phyloP scores from a whole-genome alignment of 768 basidiomycete species.

The Kwoniella pini region DNA sequence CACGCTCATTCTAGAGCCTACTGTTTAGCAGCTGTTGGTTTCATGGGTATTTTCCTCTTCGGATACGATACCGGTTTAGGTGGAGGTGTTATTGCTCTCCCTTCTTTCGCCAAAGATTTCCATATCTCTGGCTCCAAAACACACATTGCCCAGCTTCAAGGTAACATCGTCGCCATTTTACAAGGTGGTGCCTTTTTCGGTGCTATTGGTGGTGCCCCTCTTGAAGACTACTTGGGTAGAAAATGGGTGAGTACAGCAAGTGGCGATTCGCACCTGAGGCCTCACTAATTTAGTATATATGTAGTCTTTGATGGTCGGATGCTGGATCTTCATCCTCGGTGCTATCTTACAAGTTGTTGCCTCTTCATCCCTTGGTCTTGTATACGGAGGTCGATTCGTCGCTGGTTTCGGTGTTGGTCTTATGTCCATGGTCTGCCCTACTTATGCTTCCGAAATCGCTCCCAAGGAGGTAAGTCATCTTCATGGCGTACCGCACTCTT shows the following conservation, averaged over 20 bases:
- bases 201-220: conserved; percentile 59
- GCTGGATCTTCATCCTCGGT: conserved; percentile 67
- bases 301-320: conserved; percentile 65
- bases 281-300: neutral
- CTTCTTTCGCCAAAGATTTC: conserved; percentile 67
- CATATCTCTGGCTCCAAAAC: conserved; percentile 58
- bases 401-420: conserved; percentile 79
- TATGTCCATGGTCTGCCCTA: conserved; percentile 68
- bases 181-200: conserved; percentile 75
- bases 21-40: conserved; percentile 35
- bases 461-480: conserved; percentile 86
- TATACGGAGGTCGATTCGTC: conserved; percentile 78
- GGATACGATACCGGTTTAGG: conserved; percentile 70
- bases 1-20: conserved; percentile 40
- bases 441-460: conserved; percentile 81
- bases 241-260: conserved; percentile 51
- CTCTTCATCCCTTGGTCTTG: conserved; percentile 43
- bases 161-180: conserved; percentile 80
- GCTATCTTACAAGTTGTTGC: conserved; percentile 51
- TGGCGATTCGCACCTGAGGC: too few relatives aligned
- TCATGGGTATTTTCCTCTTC: conserved; percentile 57
- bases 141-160: conserved; percentile 63
- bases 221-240: conserved; percentile 61
- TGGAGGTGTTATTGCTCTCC: conserved; percentile 68
- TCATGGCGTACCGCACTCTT: too few relatives aligned